Base-by-base conservation (phyloP, 257 asterid genomes). In the Salvia rosmarinus region DNA sequence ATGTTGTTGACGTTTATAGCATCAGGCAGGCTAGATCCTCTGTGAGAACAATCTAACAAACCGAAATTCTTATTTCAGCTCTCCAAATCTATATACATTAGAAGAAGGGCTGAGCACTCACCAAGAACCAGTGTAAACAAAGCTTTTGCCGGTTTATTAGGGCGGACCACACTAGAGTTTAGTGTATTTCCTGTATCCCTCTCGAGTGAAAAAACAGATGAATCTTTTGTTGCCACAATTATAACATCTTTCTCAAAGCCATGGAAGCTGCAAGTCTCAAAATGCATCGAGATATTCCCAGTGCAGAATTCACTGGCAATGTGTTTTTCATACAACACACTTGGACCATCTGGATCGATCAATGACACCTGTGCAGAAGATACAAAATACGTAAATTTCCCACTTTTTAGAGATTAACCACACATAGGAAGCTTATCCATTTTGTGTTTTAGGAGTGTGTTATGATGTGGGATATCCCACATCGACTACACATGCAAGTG, bases 171-270 rank as follows among this genome's bases (percentile, higher is more conserved):
- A 32, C 77, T 78, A 13, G 96, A 67, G 87, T 86, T 85, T 67
- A 89, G 78, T 32, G 80, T 75, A 66, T 83, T 89, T 78, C 99
- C 97, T 6, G 93, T 84, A 64, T 89, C 97, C 75, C 80, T 80
- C 80, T 91, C 99, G 2, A 91, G 85, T 56, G 96, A 84, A 58
- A 80, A 39, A 40, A 91, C 77, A 60, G 99, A 91, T 40, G 97
- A 94, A 82, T 91, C 99, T 77, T 86, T 94, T 19, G 96, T 87
- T 23, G 96, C 90, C 34, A 83, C 86, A 54, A 91, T 68, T 34
- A 91, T 72, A 30, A 83, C 86, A 69, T 88, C 89, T 84, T 94
- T 94, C 62, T 94, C 93, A 64, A 94, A 94, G 51, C 98, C 97
- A 71, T 94, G 92, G 71, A 90, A 76, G 80, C 82, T 89, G 85